phyloP scores from a whole-genome alignment of 225 moss, liverwort and hornwort genomes.

The Pseudoscleropodium purum region DNA sequence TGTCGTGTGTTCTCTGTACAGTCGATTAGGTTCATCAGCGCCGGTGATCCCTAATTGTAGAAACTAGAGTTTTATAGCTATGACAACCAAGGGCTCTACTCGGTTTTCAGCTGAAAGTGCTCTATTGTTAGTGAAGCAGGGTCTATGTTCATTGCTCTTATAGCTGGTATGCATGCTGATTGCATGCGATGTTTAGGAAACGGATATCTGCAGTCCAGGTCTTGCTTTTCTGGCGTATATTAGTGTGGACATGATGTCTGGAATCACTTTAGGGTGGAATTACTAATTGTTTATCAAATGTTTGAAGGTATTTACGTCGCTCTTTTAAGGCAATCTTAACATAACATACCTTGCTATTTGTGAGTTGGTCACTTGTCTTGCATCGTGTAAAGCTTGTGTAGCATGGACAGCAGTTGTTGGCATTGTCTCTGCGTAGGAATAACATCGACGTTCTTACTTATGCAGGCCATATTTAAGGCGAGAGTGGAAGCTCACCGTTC shows the following conservation, averaged over 20 bases:
- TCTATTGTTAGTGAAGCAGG: neutral
- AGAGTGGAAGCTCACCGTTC: conserved; percentile 10
- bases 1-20: neutral
- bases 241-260: neutral
- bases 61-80: neutral
- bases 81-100: neutral
- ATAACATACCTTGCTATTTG: neutral
- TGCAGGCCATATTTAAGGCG: conserved; percentile 33
- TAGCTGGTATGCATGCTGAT: neutral
- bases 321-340: neutral
- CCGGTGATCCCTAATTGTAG: neutral
- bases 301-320: neutral
- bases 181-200: neutral
- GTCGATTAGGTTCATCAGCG: neutral
- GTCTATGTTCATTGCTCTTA: neutral
- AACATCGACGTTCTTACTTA: neutral
- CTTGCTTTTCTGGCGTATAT: neutral
- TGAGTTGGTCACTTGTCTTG: neutral
- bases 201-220: neutral
- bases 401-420: neutral
- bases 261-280: neutral
- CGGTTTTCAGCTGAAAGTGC: neutral
- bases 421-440: neutral
- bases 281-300: neutral
- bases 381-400: neutral